phyloP scores from a whole-genome alignment of 495 filamentous ascomycete species.

The Cetradonia linearis region DNA sequence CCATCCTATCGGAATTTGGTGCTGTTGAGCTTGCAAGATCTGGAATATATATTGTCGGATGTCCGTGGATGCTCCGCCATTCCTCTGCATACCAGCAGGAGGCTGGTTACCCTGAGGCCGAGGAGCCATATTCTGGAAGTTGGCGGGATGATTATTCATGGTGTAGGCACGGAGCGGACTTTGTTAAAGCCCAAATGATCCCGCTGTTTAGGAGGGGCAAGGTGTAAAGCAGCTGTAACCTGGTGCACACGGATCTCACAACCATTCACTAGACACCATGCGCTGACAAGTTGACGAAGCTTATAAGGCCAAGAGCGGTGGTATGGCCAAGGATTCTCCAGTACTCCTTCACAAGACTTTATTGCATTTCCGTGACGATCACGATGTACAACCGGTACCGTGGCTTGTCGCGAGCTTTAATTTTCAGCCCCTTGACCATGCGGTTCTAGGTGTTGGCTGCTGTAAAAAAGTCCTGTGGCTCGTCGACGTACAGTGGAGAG shows the following conservation, averaged over 20 bases:
- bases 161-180: neutral
- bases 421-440: neutral
- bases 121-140: constrained; percentile 32
- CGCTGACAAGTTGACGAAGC: neutral
- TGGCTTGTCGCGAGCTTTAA: neutral
- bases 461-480: neutral
- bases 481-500: constrained; percentile 2
- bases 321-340: neutral
- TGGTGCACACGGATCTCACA: neutral
- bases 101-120: constrained; percentile 30
- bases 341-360: neutral
- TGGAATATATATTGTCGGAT: constrained; percentile 34
- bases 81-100: constrained; percentile 29
- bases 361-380: neutral
- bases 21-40: constrained; percentile 33
- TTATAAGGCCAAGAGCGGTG: neutral
- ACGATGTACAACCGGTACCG: neutral
- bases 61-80: constrained; percentile 27
- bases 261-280: neutral
- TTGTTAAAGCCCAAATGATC: neutral
- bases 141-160: constrained; percentile 36
- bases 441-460: too few species aligned
- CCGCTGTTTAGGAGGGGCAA: neutral
- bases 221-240: neutral
- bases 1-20: constrained; percentile 40